These are phyloP conservation scores for Colletotrichum musicola DNA, from an alignment of 2,329 filamentous ascomycete genomes.

Conservation along the genomic window DNA sequence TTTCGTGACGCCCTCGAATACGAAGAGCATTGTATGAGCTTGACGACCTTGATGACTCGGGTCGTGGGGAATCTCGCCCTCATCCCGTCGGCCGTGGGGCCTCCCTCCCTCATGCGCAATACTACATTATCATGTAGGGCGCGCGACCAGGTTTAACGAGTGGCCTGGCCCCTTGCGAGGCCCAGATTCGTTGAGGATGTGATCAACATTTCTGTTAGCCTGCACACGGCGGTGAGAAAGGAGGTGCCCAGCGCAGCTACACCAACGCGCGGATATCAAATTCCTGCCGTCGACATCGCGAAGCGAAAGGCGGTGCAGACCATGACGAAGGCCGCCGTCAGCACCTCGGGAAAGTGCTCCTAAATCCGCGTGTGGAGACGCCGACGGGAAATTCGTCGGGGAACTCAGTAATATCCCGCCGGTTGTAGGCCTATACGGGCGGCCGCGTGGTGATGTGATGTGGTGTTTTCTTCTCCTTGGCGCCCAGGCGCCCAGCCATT, in stretches of 20 bases:
- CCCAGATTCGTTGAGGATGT: background rate
- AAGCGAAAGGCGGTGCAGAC: background rate
- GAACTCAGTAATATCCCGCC: too few species aligned
- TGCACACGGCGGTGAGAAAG: background rate
- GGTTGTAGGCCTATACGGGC: too few species aligned
- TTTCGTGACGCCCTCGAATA: background rate
- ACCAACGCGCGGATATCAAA: background rate
- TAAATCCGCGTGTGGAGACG: too few species aligned
- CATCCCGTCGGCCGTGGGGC: too few species aligned
- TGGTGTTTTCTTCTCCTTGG: background rate
- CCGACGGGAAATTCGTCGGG: too few species aligned
- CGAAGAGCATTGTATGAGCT: background rate
- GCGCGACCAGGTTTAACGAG: background rate
- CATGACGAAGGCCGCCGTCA: background rate
- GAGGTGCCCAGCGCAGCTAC: background rate
- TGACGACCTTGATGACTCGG: background rate
- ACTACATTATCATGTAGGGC: background rate
- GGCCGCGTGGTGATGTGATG: too few species aligned
- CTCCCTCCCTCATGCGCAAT: too few species aligned
- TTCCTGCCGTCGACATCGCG: slow-evolving; percentile 12
- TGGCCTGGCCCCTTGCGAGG: background rate
- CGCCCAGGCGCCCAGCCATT: slow-evolving; percentile 23
- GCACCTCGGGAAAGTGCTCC: too few species aligned
- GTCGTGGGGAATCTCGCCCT: background rate
- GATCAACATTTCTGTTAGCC: slow-evolving; percentile 1